phyloP scores from a whole-genome alignment of 1,284 basidiomycete species.

The Cystobasidiaceae sp. region DNA sequence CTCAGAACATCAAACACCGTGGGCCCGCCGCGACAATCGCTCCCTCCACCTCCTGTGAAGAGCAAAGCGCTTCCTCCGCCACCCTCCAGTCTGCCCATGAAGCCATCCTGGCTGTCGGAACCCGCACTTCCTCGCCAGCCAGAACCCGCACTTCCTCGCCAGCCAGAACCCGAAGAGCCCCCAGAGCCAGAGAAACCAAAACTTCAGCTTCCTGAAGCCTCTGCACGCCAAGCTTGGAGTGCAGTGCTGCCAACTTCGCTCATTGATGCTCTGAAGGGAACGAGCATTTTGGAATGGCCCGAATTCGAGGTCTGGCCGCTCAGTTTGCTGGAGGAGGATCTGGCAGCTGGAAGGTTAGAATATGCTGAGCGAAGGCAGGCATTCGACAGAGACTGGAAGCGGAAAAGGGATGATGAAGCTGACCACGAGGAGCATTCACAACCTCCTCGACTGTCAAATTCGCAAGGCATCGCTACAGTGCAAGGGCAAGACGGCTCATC shows the following conservation, averaged over 20 bases:
- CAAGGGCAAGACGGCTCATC: background rate
- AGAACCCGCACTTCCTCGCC: no score
- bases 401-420: slow-evolving; percentile 3
- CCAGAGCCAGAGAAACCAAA: background rate
- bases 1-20: background rate
- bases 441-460: background rate
- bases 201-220: background rate
- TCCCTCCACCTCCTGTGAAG: background rate
- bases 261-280: slow-evolving; percentile 18
- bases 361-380: background rate
- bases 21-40: background rate
- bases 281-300: slow-evolving; percentile 25
- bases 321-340: background rate
- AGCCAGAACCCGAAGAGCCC: background rate
- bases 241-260: background rate
- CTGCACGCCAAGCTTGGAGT: slow-evolving; percentile 6
- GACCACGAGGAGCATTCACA: background rate
- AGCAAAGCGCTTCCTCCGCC: slow-evolving; percentile 8
- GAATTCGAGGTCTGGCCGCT: slow-evolving; percentile 25
- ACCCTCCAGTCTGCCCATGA: slow-evolving; percentile 11
- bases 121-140: no score
- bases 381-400: slow-evolving; percentile 13
- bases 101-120: slow-evolving; percentile 10
- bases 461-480: background rate
- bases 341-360: slow-evolving; percentile 10